phyloP scores from a whole-genome alignment of 1,284 basidiomycete genomes.

The Ceratorhiza oryzae-sativae region DNA sequence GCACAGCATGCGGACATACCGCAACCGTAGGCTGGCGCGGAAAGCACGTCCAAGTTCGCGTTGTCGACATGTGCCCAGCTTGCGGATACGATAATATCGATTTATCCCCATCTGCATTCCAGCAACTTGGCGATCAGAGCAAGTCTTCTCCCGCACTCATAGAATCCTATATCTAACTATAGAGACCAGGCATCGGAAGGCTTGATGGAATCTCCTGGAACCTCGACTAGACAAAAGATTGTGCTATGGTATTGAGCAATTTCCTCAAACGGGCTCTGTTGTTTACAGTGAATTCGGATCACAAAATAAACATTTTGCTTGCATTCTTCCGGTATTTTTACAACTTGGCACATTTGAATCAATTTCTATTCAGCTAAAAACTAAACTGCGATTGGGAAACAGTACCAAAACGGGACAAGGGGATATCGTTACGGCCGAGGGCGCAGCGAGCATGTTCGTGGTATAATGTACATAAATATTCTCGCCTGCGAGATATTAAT shows the following conservation, averaged over 20 bases:
- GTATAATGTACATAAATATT: too few relatives aligned
- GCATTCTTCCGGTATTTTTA: not conserved
- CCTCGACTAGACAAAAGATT: not conserved
- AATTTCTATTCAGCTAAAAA: not conserved
- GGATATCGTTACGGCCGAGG: not conserved
- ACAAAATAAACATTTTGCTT: not conserved
- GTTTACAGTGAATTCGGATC: not conserved
- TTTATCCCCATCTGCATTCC: slow-evolving; percentile 9
- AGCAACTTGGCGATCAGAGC: not conserved
- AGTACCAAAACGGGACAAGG: not conserved
- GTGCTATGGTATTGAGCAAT: not conserved
- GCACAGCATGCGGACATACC: not conserved
- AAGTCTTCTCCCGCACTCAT: not conserved
- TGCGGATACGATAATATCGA: slow-evolving; percentile 4
- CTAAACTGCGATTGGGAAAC: not conserved
- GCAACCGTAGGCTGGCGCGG: not conserved
- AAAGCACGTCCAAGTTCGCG: not conserved
- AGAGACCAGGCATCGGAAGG: not conserved
- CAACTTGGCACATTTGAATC: too few relatives aligned
- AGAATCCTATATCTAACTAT: not conserved
- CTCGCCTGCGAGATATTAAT: not conserved
- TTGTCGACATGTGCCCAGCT: not conserved
- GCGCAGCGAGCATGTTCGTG: not conserved
- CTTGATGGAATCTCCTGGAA: not conserved
- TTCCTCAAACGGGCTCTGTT: not conserved